Conservation (phyloP, 768 basidiomycete species). For the Mycena maculata region DNA sequence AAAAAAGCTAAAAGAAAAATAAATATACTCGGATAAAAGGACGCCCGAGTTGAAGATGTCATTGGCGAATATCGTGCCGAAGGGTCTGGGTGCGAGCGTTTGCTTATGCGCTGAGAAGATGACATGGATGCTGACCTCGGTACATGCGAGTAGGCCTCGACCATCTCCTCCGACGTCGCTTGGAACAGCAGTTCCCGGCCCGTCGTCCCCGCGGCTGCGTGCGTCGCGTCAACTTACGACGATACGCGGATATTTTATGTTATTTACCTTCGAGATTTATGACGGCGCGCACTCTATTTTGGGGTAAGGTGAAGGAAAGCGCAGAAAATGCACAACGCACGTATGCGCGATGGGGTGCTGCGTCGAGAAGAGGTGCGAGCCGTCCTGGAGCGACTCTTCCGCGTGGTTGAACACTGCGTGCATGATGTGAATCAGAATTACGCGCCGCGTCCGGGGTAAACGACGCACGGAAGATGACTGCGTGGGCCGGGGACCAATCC, state of each 20-base stretch:
- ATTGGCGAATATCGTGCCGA: conserved; percentile 89
- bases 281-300: conserved; percentile 77
- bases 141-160: conserved; percentile 87
- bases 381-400: conserved; percentile 95
- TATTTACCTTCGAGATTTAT: conserved; percentile 91
- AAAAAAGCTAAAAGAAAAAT: background rate
- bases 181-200: conserved; percentile 95
- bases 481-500: conserved; percentile 77
- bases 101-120: background rate
- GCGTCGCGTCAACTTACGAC: too few species aligned
- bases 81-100: conserved; percentile 75
- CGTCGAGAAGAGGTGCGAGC: conserved; percentile 92
- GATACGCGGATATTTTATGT: too few species aligned
- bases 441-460: background rate
- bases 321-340: conserved; percentile 54
- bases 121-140: conserved; percentile 63
- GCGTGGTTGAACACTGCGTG: conserved; percentile 90
- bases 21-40: conserved; percentile 84
- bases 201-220: conserved; percentile 82
- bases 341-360: conserved; percentile 82
- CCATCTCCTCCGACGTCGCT: conserved; percentile 96
- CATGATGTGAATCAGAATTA: background rate
- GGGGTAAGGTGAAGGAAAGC: conserved; percentile 2
- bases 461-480: conserved; percentile 81
- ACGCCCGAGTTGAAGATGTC: conserved; percentile 95